These are phyloP conservation scores for Ceratopteris richardii DNA, from an alignment of 75 land plant species.

Conservation along the genomic window DNA sequence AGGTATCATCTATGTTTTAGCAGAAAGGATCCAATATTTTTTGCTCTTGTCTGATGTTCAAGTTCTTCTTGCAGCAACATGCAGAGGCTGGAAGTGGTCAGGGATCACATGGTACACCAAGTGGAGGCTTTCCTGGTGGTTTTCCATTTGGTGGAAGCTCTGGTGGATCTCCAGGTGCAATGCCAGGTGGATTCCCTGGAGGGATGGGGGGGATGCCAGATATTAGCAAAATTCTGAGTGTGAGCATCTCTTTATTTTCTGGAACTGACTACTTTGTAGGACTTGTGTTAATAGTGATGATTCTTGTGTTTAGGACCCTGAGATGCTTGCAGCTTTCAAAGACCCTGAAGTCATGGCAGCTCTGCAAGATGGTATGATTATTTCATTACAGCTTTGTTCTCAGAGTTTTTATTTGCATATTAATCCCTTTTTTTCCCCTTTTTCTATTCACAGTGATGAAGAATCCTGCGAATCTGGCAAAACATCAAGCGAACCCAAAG, in stretches of 20 bases:
- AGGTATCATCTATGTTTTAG: conserved; percentile 34
- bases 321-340: conserved; percentile 83
- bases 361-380: conserved; percentile 81
- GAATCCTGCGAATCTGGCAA: conserved; percentile 87
- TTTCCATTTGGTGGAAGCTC: conserved; percentile 45
- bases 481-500: conserved; percentile 93
- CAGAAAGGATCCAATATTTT: neutral
- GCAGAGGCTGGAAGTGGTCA: neutral
- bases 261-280: neutral
- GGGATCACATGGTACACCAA: conserved; percentile 12
- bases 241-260: conserved; percentile 27
- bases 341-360: conserved; percentile 98
- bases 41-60: neutral
- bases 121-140: conserved; percentile 30
- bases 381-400: neutral
- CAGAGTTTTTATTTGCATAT: too few relatives aligned
- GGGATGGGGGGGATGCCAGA: conserved; percentile 65
- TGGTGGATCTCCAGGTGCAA: conserved; percentile 30
- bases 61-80: too few relatives aligned
- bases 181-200: conserved; percentile 50
- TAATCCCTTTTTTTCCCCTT: neutral
- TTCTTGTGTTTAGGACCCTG: conserved; percentile 65
- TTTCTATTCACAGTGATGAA: conserved; percentile 74
- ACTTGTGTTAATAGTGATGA: neutral
- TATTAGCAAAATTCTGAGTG: conserved; percentile 90